These are phyloP conservation scores for Pelargonium myrrhifolium DNA, from an alignment of 441 rosid genomes.

Conservation along the genomic window DNA sequence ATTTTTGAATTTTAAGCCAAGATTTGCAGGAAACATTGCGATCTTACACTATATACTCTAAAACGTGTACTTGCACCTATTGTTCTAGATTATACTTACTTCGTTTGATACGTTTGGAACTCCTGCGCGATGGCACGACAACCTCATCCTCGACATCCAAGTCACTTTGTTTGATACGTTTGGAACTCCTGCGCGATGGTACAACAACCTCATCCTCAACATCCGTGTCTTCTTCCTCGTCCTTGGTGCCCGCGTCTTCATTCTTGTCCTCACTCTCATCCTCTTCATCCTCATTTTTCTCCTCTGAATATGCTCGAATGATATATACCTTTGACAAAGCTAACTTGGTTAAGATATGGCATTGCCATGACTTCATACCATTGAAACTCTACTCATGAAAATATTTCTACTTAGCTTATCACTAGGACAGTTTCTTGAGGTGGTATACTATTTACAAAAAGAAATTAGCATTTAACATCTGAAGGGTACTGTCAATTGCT, in stretches of 20 bases:
- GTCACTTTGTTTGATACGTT: not conserved
- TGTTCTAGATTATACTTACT: not conserved
- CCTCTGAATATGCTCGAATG: constrained; percentile 42
- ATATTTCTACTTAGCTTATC: not conserved
- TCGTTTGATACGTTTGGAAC: too few species aligned
- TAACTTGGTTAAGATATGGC: not conserved
- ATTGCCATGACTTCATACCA: not conserved
- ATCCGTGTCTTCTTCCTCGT: not conserved
- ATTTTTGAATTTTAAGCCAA: too few species aligned
- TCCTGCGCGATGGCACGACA: too few species aligned
- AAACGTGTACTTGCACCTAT: not conserved
- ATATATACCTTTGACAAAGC: constrained; percentile 42
- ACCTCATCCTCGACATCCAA: too few species aligned
- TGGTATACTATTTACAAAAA: too few species aligned
- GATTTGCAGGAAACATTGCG: too few species aligned
- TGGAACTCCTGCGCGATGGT: not conserved
- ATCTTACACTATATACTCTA: not conserved
- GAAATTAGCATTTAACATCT: too few species aligned
- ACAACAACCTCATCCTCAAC: not conserved
- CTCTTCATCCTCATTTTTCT: constrained; percentile 21
- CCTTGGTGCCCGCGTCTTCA: constrained; percentile 13
- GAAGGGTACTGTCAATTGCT: not conserved
- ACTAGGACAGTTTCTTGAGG: not conserved
- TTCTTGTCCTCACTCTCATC: constrained; percentile 14
- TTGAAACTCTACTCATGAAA: not conserved